A percentile compares a stretch with the other conserved stretches of the same genome.
Evolutionary conservation across 202 grass and related monocot species (phyloP).

Genomic region (Carex sylvatica): DNA sequence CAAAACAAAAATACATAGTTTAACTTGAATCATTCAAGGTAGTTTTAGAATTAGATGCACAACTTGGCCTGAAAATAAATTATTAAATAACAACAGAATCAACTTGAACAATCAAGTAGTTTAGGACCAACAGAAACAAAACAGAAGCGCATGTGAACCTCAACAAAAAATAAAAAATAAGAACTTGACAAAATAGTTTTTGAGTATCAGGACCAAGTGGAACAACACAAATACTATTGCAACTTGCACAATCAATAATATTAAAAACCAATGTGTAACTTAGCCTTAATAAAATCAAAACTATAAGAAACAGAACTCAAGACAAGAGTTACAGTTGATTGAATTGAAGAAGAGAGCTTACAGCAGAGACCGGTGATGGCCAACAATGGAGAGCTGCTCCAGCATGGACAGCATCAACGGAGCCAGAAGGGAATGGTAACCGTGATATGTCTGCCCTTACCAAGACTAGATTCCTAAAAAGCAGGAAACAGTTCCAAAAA

Average conservation of each 20-base stretch:
- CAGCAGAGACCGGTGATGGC: constrained; percentile 81
- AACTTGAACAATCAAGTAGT: not conserved
- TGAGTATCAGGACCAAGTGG: not conserved
- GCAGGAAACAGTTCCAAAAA: not conserved
- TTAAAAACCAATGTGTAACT: not conserved
- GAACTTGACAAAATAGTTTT: not conserved
- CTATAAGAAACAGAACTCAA: not conserved
- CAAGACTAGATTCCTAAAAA: constrained; percentile 60
- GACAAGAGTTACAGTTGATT: not conserved
- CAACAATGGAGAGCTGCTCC: constrained; percentile 92
- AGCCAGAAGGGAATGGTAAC: constrained; percentile 60
- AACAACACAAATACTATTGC: not conserved
- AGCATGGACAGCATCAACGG: constrained; percentile 89
- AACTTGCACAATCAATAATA: not conserved
- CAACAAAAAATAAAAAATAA: not conserved
- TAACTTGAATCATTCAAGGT: not conserved
- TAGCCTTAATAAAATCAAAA: not conserved
- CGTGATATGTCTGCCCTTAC: constrained; percentile 89
- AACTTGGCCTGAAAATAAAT: not conserved
- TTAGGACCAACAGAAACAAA: not conserved
- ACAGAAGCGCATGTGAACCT: not conserved
- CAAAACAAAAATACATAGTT: not conserved
- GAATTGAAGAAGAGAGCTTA: constrained; percentile 40
- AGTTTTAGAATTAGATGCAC: not conserved
- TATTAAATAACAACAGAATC: not conserved